Evolutionary conservation across 176 grass and related monocot species (phyloP).

Genomic region (Oryza brachyantha): DNA sequence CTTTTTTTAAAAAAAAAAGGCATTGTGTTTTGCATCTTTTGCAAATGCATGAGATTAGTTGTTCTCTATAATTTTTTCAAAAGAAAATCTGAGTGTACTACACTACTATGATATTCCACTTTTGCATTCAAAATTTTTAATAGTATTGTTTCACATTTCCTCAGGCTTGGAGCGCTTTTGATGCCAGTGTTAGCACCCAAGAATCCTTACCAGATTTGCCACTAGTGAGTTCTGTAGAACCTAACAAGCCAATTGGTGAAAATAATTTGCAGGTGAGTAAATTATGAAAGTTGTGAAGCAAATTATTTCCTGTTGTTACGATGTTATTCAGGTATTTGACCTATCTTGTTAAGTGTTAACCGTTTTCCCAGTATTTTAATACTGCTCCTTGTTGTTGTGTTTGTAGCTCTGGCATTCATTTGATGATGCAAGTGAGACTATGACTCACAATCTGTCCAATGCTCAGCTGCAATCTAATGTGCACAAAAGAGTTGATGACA

Average conservation of each 20-base stretch:
- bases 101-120: background rate
- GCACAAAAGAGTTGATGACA: slow-evolving; percentile 8
- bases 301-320: background rate
- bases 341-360: slow-evolving; percentile 14
- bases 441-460: slow-evolving; percentile 20
- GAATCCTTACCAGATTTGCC: slow-evolving; percentile 16
- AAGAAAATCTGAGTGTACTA: background rate
- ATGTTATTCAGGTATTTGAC: background rate
- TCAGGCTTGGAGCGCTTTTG: slow-evolving; percentile 49
- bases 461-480: slow-evolving; percentile 28
- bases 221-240: slow-evolving; percentile 25
- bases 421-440: slow-evolving; percentile 39
- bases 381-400: background rate
- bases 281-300: slow-evolving; percentile 8
- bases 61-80: background rate
- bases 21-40: background rate
- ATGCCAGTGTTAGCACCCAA: slow-evolving; percentile 23
- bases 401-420: slow-evolving; percentile 72
- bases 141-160: background rate
- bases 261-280: slow-evolving; percentile 41
- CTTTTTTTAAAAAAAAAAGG: too few species aligned
- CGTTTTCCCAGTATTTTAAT: background rate
- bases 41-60: background rate
- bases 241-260: slow-evolving; percentile 16
- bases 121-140: background rate